Evolutionary conservation across 768 basidiomycete species (phyloP).

Genomic region (Phaffia tasmanica): DNA sequence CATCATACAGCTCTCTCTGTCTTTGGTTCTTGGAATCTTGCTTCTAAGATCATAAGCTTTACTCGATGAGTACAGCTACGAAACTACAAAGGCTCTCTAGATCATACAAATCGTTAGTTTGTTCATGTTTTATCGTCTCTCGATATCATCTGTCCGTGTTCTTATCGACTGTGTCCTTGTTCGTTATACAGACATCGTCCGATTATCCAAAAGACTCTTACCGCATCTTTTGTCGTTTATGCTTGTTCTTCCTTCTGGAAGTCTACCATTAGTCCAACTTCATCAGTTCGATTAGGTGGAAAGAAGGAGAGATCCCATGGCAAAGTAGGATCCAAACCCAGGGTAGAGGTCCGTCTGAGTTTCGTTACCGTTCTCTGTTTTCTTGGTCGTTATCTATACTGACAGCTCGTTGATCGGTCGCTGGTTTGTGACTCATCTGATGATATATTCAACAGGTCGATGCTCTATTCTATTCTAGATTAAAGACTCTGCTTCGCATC

Average conservation of each 20-base stretch:
- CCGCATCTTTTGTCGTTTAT: slow-evolving; percentile 58
- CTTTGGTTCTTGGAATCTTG: no score
- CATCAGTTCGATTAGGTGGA: slow-evolving; percentile 10
- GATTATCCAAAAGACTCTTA: slow-evolving; percentile 59
- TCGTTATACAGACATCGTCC: slow-evolving; percentile 47
- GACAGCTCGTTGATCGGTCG: neutral
- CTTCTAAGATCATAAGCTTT: no score
- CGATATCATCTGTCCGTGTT: neutral
- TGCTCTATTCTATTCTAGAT: slow-evolving; percentile 72
- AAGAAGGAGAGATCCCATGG: slow-evolving; percentile 2
- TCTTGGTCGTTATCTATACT: neutral
- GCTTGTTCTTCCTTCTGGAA: slow-evolving; percentile 55
- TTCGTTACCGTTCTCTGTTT: neutral
- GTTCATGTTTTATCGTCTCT: no score
- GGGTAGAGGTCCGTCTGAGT: slow-evolving; percentile 27
- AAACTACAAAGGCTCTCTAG: no score
- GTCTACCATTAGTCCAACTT: slow-evolving; percentile 42
- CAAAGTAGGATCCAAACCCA: slow-evolving; percentile 19
- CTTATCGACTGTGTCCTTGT: slow-evolving; percentile 41
- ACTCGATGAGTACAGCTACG: no score
- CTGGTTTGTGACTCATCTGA: neutral
- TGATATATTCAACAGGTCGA: slow-evolving; percentile 54
- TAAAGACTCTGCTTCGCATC: slow-evolving; percentile 65
- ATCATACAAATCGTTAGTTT: no score
- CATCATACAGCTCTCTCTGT: no score